Percentiles rank a stretch among this genome's conserved stretches.
Evolutionary conservation across 768 basidiomycete genomes (phyloP).

Genomic region (Trametes punicea): DNA sequence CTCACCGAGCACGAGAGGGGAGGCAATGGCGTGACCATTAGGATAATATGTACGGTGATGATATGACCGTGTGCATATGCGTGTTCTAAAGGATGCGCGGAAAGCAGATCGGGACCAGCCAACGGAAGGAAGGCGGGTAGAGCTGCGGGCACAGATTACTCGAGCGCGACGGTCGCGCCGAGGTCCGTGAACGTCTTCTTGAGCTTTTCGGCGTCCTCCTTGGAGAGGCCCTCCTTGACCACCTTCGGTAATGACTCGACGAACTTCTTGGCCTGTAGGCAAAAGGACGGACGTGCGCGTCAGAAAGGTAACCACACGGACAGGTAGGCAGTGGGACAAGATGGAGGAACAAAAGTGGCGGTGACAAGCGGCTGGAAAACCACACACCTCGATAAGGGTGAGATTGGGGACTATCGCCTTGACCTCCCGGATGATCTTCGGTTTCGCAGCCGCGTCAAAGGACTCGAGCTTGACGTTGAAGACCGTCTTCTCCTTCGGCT

Average conservation of each 20-base stretch:
- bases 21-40: conserved; percentile 18
- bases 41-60: conserved; percentile 3
- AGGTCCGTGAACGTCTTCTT: conserved; percentile 85
- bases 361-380: not conserved
- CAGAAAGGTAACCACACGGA: no score
- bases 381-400: conserved; percentile 91
- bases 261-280: conserved; percentile 91
- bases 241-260: conserved; percentile 93
- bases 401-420: conserved; percentile 94
- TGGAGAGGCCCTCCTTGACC: conserved; percentile 90
- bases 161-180: conserved; percentile 84
- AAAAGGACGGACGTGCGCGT: not conserved
- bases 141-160: conserved; percentile 45
- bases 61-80: conserved; percentile 1
- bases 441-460: conserved; percentile 87
- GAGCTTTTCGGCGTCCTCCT: conserved; percentile 98
- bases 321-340: not conserved
- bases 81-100: not conserved
- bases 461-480: conserved; percentile 95
- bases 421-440: conserved; percentile 97
- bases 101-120: not conserved
- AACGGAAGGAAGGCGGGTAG: not conserved
- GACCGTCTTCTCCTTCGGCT: conserved; percentile 97
- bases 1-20: not conserved
- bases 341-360: not conserved